Conservation (phyloP, 768 basidiomycete genomes). For the Holtermanniella nyarrowii region DNA sequence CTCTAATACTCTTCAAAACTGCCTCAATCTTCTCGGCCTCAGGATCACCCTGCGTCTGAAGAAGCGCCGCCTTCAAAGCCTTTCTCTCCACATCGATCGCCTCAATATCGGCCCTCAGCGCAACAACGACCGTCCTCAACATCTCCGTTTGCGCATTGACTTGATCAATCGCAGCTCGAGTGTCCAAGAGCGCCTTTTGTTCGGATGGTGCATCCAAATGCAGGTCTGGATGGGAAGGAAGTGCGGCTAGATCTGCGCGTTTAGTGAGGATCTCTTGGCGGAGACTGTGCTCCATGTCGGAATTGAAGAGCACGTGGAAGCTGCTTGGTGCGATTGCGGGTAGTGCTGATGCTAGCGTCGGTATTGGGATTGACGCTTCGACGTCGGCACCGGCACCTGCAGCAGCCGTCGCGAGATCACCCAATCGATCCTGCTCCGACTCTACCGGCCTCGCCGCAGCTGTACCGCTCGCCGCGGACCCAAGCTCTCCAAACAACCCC, state of each 20-base stretch:
- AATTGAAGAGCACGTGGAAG: not conserved
- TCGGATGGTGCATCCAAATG: not conserved
- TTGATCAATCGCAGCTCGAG: not conserved
- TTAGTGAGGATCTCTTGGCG: not conserved
- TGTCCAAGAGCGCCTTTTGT: too few relatives aligned
- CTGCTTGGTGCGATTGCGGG: too few relatives aligned
- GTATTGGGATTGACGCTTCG: not conserved
- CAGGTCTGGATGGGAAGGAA: not conserved
- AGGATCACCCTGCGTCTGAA: constrained; percentile 4
- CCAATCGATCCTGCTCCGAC: not conserved
- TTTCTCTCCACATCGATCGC: not conserved
- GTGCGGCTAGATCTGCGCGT: not conserved
- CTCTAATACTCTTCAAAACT: constrained; percentile 13
- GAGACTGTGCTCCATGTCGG: not conserved
- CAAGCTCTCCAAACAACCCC: not conserved
- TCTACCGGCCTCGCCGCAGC: not conserved
- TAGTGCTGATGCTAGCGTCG: not conserved
- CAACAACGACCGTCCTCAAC: constrained; percentile 1
- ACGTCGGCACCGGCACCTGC: not conserved
- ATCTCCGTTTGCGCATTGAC: constrained; percentile 5
- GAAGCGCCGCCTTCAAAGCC: constrained; percentile 11
- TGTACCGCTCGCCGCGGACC: too few relatives aligned
- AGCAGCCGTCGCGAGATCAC: not conserved
- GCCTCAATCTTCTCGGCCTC: constrained; percentile 12
- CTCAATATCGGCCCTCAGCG: not conserved